Conservation (phyloP, 225 moss, liverwort and hornwort species). For the Climacium dendroides region DNA sequence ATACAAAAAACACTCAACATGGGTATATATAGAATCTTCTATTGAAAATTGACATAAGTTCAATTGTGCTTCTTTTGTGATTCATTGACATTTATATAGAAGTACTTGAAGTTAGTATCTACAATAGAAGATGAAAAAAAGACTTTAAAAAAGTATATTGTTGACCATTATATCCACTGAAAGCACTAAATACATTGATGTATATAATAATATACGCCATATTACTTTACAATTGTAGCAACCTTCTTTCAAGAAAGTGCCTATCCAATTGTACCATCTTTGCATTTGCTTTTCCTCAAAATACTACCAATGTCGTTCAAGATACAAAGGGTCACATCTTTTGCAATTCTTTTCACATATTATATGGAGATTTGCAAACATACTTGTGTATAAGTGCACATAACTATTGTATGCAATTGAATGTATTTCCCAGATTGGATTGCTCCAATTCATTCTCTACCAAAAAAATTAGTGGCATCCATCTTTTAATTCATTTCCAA, state of each 20-base stretch:
- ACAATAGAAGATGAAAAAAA: not conserved
- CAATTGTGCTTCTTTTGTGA: too few relatives aligned
- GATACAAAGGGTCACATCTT: not conserved
- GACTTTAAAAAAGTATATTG: too few relatives aligned
- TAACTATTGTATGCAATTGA: not conserved
- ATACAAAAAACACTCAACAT: too few relatives aligned
- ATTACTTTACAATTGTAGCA: too few relatives aligned
- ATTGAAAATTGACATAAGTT: too few relatives aligned
- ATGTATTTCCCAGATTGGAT: rapidly evolving
- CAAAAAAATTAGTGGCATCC: not conserved
- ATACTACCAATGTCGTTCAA: not conserved
- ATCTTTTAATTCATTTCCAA: not conserved
- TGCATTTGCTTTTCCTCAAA: rapidly evolving
- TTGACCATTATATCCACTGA: too few relatives aligned
- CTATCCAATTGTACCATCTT: not conserved
- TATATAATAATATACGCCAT: too few relatives aligned
- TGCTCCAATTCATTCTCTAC: not conserved
- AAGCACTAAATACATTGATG: too few relatives aligned
- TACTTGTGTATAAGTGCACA: not conserved
- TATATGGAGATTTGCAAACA: not conserved
- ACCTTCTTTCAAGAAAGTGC: not conserved
- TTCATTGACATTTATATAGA: not conserved
- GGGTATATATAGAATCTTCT: too few relatives aligned
- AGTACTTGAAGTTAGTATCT: too few relatives aligned
- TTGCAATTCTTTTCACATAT: not conserved